Conservation (phyloP, 331 rosid genomes). For the Quercus tomentella region DNA sequence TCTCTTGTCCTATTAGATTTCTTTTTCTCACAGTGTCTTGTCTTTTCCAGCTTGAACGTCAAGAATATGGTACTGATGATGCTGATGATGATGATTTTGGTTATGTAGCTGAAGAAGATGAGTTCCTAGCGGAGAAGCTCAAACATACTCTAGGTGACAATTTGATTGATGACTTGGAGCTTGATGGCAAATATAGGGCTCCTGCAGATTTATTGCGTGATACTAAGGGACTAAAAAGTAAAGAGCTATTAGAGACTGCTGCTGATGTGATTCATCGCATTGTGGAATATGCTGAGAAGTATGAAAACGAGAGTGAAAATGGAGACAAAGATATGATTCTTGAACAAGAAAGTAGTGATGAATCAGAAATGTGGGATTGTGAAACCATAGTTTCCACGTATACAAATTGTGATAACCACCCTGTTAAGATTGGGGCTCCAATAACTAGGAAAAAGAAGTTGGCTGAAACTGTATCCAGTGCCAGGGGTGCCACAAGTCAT, state of each 20-base stretch:
- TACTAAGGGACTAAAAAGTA: constrained; percentile 22
- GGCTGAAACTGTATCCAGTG: constrained; percentile 54
- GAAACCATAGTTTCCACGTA: constrained; percentile 86
- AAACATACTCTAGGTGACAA: constrained; percentile 37
- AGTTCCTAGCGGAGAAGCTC: constrained; percentile 64
- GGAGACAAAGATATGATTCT: constrained; percentile 40
- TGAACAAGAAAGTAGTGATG: constrained; percentile 79
- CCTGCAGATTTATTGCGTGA: constrained; percentile 66
- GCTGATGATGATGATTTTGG: constrained; percentile 35
- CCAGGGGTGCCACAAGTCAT: constrained; percentile 42
- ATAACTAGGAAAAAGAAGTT: constrained; percentile 65
- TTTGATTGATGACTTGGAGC: constrained; percentile 42
- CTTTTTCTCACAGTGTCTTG: constrained; percentile 4
- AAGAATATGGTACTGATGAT: constrained; percentile 61
- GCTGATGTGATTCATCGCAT: constrained; percentile 61
- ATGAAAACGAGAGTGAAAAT: constrained; percentile 64
- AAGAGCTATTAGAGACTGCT: constrained; percentile 50
- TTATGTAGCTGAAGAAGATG: constrained; percentile 55
- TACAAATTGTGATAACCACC: constrained; percentile 86
- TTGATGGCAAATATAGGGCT: constrained; percentile 45
- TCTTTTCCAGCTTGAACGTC: constrained; percentile 49
- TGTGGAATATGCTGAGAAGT: constrained; percentile 72
- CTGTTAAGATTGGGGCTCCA: constrained; percentile 72
- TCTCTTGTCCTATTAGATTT: background rate
- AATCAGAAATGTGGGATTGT: constrained; percentile 87